Evolutionary conservation across 2,329 filamentous ascomycete genomes (phyloP), one percentile per base, ranked within the genome.

Genomic region (Ceratocystis colombiana): DNA sequence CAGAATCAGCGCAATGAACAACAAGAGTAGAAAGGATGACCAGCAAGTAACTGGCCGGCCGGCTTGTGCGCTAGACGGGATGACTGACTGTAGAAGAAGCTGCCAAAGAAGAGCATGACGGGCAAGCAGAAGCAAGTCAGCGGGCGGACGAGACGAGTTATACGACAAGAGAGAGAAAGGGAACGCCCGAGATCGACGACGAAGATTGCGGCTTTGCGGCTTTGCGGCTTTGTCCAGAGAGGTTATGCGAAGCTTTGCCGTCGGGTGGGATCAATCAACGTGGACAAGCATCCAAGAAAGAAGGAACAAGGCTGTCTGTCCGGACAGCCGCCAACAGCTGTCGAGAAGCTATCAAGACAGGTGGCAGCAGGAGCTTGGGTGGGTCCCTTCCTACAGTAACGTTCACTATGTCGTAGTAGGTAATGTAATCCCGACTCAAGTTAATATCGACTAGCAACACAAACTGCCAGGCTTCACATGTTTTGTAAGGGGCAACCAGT

Each of bases 71-170:
- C 12, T 44, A 44, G 55, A 65, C 70, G 53, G 48, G 10, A 53
- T 10, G 12, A 53, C 48, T 2, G 69, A 75, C 74, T 74, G 76
- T 93, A 92, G 75, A 94, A 80, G 68, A 94, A 81, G 72, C 85
- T 89, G 65, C 82, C 82, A 70, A 84, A 78, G 78, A 92, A 82
- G 70, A 90, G 79, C 87, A 90, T 89, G 63, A 66, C 73, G 72
- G 69, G 66, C 69, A 65, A 69, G 28, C 25, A 45, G 50, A 25
- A 37, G 44, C 45, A 41, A 20, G 61, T 30, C 17, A 20, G 28
- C 8, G 20, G 22, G 8, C 15, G 22, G 50, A 22, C 17, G 5
- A 30, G 50, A 20, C 20, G 22, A 28, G 50, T 22, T 15, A 6
- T 10, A 53, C 22, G 7, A 15, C 5, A 28, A 28, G 20, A 25